Percentiles rank a stretch among this genome's conserved stretches.
Conservation (phyloP, 2,329 filamentous ascomycete genomes). For the Ophiostoma angusticollis region DNA sequence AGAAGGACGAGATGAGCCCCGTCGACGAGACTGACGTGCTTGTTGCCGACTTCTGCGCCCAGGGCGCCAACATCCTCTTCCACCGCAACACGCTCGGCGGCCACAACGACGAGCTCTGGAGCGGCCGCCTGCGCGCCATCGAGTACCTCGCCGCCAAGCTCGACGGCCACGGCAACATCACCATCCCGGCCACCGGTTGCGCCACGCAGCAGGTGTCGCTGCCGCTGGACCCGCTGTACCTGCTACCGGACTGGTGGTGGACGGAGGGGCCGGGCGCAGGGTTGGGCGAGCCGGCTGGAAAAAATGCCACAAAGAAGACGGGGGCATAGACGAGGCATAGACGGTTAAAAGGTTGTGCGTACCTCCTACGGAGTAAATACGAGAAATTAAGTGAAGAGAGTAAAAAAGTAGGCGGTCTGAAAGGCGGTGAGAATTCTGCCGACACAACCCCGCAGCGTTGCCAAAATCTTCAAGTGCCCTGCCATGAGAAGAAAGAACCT, state of each 20-base stretch:
- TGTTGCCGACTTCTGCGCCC: conserved; percentile 25
- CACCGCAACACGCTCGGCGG: conserved; percentile 8
- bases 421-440: no score
- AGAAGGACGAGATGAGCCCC: conserved; percentile 5
- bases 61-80: conserved; percentile 25
- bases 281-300: no score
- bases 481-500: no score
- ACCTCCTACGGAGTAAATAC: no score
- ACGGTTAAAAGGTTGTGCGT: no score
- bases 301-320: no score
- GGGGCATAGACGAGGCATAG: no score
- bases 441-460: no score
- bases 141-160: conserved; percentile 2
- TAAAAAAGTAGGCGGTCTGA: no score
- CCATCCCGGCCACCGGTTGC: conserved; percentile 2
- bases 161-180: conserved; percentile 1
- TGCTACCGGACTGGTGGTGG: conserved; percentile 8
- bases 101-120: conserved; percentile 5
- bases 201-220: neutral
- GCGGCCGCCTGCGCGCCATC: conserved; percentile 2
- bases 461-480: no score
- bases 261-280: conserved; percentile 4
- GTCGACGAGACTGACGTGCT: conserved; percentile 15
- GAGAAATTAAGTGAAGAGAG: no score
- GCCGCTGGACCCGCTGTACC: conserved; percentile 5